These are phyloP conservation scores for Curvularia verruculosa DNA, from an alignment of 2,329 filamentous ascomycete genomes.

Conservation along the genomic window DNA sequence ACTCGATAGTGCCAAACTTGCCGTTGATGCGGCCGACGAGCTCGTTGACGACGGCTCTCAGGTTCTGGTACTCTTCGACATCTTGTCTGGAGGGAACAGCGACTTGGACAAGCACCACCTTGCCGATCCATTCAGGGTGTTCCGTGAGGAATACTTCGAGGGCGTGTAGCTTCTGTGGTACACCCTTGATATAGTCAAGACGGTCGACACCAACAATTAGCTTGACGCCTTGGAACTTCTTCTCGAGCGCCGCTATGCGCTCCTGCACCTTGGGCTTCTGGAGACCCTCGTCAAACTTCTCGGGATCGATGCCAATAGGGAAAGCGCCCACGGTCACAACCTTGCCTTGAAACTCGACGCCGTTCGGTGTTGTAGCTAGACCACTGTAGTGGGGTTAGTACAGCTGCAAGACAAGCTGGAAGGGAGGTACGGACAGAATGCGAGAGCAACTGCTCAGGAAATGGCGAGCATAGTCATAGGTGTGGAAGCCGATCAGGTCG, in stretches of 20 bases:
- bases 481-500: conserved; percentile 97
- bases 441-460: conserved; percentile 97
- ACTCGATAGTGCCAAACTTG: conserved; percentile 94
- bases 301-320: conserved; percentile 96
- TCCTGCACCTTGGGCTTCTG: conserved; percentile 85
- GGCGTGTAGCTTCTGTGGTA: conserved; percentile 95
- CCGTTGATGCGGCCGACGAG: conserved; percentile 96
- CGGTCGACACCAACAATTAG: conserved; percentile 96
- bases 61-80: conserved; percentile 96
- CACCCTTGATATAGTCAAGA: conserved; percentile 98
- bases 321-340: conserved; percentile 93
- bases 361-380: conserved; percentile 84
- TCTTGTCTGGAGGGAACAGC: conserved; percentile 94
- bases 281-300: conserved; percentile 90
- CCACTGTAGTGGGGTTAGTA: conserved; percentile 50
- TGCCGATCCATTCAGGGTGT: conserved; percentile 97
- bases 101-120: conserved; percentile 94
- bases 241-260: conserved; percentile 80
- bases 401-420: neutral
- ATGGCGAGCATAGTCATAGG: conserved; percentile 97
- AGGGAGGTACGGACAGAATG: conserved; percentile 67
- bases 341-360: conserved; percentile 87
- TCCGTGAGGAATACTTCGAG: conserved; percentile 96
- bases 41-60: conserved; percentile 94
- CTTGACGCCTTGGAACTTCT: conserved; percentile 95